These are phyloP conservation scores for Naegleria gruberi DNA, from an alignment of 208 protist species.

Conservation along the genomic window DNA sequence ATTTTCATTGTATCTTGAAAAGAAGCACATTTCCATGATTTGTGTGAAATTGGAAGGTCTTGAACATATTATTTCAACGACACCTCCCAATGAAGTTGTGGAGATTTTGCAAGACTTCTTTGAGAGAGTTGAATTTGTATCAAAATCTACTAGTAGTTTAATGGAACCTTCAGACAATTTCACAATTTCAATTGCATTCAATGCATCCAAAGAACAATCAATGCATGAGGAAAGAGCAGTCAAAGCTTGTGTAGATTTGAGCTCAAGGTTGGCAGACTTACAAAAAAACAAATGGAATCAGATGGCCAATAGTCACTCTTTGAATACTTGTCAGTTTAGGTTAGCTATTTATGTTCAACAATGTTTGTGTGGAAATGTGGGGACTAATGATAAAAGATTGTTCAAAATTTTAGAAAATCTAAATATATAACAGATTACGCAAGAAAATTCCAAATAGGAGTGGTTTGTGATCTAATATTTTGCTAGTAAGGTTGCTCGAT, in stretches of 20 bases:
- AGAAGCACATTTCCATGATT: neutral
- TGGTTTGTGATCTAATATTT: neutral
- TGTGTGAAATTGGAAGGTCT: neutral
- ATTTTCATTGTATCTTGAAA: neutral
- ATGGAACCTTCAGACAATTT: neutral
- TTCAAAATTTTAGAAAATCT: neutral
- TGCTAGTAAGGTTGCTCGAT: neutral
- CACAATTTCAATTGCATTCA: neutral
- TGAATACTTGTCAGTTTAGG: neutral
- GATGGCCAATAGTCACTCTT: neutral
- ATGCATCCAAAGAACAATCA: neutral
- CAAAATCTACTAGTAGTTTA: neutral
- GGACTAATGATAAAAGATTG: neutral
- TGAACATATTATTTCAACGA: neutral
- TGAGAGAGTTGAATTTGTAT: neutral
- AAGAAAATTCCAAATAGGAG: neutral
- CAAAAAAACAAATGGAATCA: neutral
- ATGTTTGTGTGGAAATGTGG: neutral
- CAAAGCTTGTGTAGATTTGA: neutral
- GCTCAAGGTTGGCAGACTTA: neutral
- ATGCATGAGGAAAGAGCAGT: neutral
- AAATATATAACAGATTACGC: neutral
- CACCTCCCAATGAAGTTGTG: neutral
- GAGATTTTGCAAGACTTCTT: neutral
- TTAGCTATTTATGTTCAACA: neutral